These are phyloP conservation scores for Ajuga chamaepitys DNA, from an alignment of 257 asterid genomes.

Conservation along the genomic window DNA sequence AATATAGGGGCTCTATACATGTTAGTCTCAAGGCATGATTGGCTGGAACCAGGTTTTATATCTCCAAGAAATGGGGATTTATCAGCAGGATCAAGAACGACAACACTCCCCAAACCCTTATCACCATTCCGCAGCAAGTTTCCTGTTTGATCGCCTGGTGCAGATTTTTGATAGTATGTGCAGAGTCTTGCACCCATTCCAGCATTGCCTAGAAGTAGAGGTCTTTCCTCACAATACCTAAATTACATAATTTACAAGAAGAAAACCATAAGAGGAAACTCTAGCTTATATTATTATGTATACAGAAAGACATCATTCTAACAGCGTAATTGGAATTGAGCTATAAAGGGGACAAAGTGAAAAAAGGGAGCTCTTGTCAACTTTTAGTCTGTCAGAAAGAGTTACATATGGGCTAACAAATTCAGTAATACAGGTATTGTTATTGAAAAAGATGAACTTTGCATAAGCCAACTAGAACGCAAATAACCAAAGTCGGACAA, in stretches of 20 bases:
- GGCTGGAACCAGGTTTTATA: conserved; percentile 83
- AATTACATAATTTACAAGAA: conserved; percentile 18
- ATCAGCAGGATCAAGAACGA: conserved; percentile 85
- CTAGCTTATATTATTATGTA: neutral
- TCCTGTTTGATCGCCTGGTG: conserved; percentile 72
- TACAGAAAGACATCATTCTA: neutral
- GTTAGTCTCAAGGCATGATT: conserved; percentile 91
- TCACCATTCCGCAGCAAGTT: conserved; percentile 63
- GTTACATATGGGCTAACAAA: neutral
- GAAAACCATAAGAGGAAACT: conserved; percentile 15
- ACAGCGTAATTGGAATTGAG: neutral
- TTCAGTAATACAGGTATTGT: neutral
- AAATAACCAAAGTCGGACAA: neutral
- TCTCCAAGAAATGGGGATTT: conserved; percentile 99
- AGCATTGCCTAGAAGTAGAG: conserved; percentile 85
- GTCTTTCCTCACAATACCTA: conserved; percentile 98
- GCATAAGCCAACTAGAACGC: neutral
- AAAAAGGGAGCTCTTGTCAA: no score
- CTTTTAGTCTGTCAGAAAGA: no score
- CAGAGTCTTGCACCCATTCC: conserved; percentile 99
- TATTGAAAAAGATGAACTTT: neutral
- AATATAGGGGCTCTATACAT: conserved; percentile 93
- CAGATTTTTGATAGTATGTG: conserved; percentile 85
- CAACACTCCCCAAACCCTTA: conserved; percentile 75
- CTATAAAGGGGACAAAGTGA: no score